Evolutionary conservation across 1,139 yeast genomes (phyloP).

Genomic region (Taiozyma sp.): DNA sequence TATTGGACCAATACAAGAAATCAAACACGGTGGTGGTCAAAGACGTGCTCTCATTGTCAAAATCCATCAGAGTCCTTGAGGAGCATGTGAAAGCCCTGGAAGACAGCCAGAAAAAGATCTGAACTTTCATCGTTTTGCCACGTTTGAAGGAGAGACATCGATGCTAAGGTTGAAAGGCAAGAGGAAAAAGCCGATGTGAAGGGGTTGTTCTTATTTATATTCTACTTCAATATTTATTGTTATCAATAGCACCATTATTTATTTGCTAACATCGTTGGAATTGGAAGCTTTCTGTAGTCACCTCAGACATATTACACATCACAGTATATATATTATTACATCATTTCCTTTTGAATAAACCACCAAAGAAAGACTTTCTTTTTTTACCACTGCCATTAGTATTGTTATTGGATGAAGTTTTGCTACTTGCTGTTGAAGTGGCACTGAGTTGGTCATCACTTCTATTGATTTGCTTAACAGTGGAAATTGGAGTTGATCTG

Average conservation of each 20-base stretch:
- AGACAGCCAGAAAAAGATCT: constrained; percentile 20
- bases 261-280: neutral
- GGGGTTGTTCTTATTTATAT: neutral
- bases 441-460: neutral
- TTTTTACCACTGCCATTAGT: neutral
- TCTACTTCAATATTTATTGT: neutral
- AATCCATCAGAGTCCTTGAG: constrained; percentile 64
- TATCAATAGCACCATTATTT: neutral
- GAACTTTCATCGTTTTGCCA: neutral
- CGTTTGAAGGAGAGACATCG: neutral
- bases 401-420: neutral
- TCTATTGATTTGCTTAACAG: neutral
- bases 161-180: neutral
- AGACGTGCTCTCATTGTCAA: constrained; percentile 69
- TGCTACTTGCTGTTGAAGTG: neutral
- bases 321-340: neutral
- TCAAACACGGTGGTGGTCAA: constrained; percentile 70
- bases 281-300: neutral
- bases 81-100: constrained; percentile 56
- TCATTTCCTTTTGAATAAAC: neutral
- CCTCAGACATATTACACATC: neutral
- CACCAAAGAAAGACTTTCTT: neutral
- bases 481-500: constrained; percentile 7
- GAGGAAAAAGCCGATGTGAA: neutral
- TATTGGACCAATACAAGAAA: constrained; percentile 71